phyloP scores from a whole-genome alignment of 1,139 yeast genomes.

The Yamadazyma membranifaciens region DNA sequence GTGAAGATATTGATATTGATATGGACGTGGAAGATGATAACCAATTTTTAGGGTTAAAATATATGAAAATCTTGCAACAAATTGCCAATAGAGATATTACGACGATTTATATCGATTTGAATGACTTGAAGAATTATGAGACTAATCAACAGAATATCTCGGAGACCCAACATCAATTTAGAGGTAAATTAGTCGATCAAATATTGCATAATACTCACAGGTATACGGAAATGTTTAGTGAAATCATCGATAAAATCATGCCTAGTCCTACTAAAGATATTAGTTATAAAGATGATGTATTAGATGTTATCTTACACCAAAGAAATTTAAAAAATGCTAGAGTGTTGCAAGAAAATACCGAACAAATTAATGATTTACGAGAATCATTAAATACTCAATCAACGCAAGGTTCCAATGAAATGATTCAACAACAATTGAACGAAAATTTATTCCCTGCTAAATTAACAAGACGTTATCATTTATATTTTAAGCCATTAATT shows the following conservation, averaged over 20 bases:
- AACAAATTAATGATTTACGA: slow-evolving; percentile 44
- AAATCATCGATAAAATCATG: slow-evolving; percentile 74
- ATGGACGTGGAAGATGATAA: slow-evolving; percentile 5
- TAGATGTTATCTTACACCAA: slow-evolving; percentile 91
- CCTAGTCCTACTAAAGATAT: slow-evolving; percentile 81
- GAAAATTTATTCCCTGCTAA: slow-evolving; percentile 74
- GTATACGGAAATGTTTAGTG: slow-evolving; percentile 73
- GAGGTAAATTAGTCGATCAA: slow-evolving; percentile 48
- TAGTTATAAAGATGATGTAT: slow-evolving; percentile 80
- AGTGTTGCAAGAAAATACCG: slow-evolving; percentile 63
- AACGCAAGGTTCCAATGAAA: slow-evolving; percentile 18
- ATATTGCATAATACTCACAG: slow-evolving; percentile 74
- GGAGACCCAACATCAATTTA: slow-evolving; percentile 20
- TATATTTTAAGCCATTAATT: slow-evolving; percentile 78
- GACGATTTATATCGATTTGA: slow-evolving; percentile 72
- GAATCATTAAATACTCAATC: slow-evolving; percentile 30
- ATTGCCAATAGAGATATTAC: slow-evolving; percentile 80
- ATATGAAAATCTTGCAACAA: slow-evolving; percentile 69
- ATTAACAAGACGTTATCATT: slow-evolving; percentile 78
- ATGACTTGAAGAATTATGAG: slow-evolving; percentile 75
- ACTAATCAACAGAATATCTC: slow-evolving; percentile 29
- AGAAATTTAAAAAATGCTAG: slow-evolving; percentile 79
- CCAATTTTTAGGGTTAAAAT: slow-evolving; percentile 59
- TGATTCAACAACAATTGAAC: slow-evolving; percentile 16
- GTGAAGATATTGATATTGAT: slow-evolving; percentile 17